phyloP scores from a whole-genome alignment of 306 rosid species.

The Potentilla sterilis region DNA sequence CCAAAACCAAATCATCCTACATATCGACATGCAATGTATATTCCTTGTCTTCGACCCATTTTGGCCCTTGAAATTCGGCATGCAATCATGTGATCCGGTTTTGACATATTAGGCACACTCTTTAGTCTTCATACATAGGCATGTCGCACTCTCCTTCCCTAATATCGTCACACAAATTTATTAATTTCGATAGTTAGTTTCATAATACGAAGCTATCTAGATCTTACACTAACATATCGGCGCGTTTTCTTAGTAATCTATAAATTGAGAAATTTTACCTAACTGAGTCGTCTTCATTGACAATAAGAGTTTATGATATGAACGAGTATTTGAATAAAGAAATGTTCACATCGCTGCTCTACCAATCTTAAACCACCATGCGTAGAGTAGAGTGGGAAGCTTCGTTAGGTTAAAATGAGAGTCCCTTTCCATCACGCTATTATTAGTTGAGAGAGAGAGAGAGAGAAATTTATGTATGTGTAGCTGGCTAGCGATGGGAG shows the following conservation, averaged over 20 bases:
- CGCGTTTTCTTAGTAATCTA: too few species aligned
- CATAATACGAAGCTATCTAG: too few species aligned
- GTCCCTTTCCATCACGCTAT: slow-evolving; percentile 21
- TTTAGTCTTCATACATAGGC: not conserved
- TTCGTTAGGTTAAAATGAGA: not conserved
- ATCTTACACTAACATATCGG: too few species aligned
- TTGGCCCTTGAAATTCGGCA: not conserved
- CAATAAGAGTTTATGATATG: not conserved
- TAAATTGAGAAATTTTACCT: not conserved
- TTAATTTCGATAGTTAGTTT: too few species aligned
- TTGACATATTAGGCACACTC: not conserved
- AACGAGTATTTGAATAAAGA: too few species aligned
- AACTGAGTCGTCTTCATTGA: too few species aligned
- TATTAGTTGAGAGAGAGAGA: not conserved
- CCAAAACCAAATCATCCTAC: not conserved
- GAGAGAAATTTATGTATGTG: not conserved
- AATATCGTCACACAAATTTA: not conserved
- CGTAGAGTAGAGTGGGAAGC: not conserved
- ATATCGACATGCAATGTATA: not conserved
- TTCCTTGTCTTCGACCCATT: not conserved
- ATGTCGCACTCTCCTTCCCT: not conserved
- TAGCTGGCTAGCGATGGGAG: slow-evolving; percentile 6
- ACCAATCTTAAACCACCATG: not conserved
- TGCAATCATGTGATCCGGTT: not conserved
- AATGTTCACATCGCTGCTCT: not conserved